phyloP scores from a whole-genome alignment of 768 basidiomycete species.

The Suillus subaureus region DNA sequence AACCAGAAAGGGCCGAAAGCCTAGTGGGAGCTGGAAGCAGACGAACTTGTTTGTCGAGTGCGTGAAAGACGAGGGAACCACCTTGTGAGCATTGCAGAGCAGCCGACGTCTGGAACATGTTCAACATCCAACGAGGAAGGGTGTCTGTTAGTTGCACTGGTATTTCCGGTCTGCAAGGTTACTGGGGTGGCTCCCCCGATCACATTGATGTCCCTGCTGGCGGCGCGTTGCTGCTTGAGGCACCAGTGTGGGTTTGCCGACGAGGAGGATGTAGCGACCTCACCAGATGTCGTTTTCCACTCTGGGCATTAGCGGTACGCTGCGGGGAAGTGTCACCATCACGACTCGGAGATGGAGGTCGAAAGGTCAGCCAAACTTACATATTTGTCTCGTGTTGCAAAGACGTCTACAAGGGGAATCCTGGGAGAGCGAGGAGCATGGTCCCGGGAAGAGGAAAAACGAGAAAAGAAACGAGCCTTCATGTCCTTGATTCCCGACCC shows the following conservation, averaged over 20 bases:
- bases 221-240: neutral
- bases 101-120: neutral
- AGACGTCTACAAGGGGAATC: neutral
- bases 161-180: neutral
- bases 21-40: no score
- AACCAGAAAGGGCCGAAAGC: no score
- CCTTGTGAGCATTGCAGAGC: neutral
- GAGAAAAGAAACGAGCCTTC: neutral
- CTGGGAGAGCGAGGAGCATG: neutral
- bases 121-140: neutral
- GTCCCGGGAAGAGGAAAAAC: neutral
- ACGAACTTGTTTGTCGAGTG: neutral
- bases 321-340: neutral
- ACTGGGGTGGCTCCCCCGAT: neutral
- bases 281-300: neutral
- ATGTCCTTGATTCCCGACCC: neutral
- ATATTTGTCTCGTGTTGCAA: neutral
- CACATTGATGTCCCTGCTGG: neutral
- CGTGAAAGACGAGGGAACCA: neutral
- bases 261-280: neutral
- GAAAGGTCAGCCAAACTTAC: neutral
- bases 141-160: neutral
- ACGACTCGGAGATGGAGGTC: neutral
- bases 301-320: neutral
- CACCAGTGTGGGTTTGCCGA: neutral